A percentile compares a stretch with the other conserved stretches of the same genome.
Evolutionary conservation across 495 filamentous ascomycete genomes (phyloP).

Genomic region (Penicillium egyptiacum): DNA sequence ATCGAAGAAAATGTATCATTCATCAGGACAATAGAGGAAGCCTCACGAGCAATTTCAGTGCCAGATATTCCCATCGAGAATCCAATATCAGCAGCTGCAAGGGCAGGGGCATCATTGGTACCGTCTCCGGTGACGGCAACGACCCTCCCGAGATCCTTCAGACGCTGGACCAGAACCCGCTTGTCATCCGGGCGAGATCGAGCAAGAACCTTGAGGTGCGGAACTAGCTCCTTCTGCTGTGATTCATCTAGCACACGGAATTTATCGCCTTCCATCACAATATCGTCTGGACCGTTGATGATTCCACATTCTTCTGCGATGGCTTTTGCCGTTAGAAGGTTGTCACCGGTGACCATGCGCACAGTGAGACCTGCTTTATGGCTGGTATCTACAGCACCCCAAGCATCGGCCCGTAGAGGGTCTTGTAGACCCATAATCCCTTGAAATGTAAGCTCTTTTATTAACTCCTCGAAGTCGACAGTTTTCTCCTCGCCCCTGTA

Average conservation of each 20-base stretch:
- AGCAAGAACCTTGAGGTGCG: slow-evolving; percentile 69
- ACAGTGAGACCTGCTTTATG: slow-evolving; percentile 70
- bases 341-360: slow-evolving; percentile 79
- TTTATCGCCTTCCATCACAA: slow-evolving; percentile 71
- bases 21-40: slow-evolving; percentile 76
- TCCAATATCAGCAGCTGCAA: slow-evolving; percentile 74
- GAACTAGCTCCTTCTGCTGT: slow-evolving; percentile 63
- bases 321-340: slow-evolving; percentile 67
- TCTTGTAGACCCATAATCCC: slow-evolving; percentile 57
- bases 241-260: slow-evolving; percentile 66
- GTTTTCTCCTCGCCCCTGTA: slow-evolving; percentile 41
- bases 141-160: slow-evolving; percentile 65
- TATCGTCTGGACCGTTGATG: slow-evolving; percentile 54
- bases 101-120: slow-evolving; percentile 75
- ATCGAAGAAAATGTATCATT: slow-evolving; percentile 81
- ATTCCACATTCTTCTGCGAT: slow-evolving; percentile 80
- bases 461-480: slow-evolving; percentile 49
- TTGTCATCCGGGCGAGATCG: slow-evolving; percentile 79
- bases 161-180: slow-evolving; percentile 62
- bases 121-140: slow-evolving; percentile 78
- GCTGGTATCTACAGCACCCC: slow-evolving; percentile 64
- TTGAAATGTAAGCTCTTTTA: slow-evolving; percentile 52
- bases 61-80: slow-evolving; percentile 83
- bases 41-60: slow-evolving; percentile 79
- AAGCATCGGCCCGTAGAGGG: slow-evolving; percentile 61